phyloP scores from a whole-genome alignment of 2,329 filamentous ascomycete genomes.

The Ploettnerulaceae sp. region DNA sequence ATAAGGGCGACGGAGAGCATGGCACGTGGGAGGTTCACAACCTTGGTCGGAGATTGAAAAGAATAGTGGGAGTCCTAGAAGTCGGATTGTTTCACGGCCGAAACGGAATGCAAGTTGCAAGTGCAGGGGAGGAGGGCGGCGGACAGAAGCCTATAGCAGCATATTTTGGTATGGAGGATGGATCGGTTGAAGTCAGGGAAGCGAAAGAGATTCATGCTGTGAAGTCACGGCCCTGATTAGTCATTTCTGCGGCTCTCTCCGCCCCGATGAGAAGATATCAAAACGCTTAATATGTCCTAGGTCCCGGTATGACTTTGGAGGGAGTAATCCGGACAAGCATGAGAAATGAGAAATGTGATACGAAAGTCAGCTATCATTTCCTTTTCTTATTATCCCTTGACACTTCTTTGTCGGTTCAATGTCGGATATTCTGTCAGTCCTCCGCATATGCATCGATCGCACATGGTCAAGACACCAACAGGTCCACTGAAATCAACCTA shows the following conservation, averaged over 20 bases:
- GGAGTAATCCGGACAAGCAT: neutral
- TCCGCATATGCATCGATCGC: neutral
- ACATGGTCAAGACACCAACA: too few relatives aligned
- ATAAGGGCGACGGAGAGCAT: constrained; percentile 49
- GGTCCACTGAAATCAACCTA: too few relatives aligned
- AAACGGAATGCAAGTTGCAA: constrained; percentile 67
- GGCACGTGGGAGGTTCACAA: constrained; percentile 76
- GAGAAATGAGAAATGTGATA: constrained; percentile 1
- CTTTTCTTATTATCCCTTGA: neutral
- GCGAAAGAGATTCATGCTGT: constrained; percentile 33
- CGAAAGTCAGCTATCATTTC: neutral
- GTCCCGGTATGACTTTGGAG: neutral
- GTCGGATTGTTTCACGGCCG: constrained; percentile 84
- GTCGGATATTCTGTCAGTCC: too few relatives aligned
- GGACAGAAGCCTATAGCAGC: constrained; percentile 90
- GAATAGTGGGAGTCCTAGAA: constrained; percentile 81
- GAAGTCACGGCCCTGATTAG: constrained; percentile 25
- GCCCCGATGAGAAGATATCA: neutral
- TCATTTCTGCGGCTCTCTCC: neutral
- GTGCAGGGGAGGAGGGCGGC: constrained; percentile 54
- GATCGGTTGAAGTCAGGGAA: constrained; percentile 54
- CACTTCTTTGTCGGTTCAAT: neutral
- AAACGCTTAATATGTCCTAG: neutral
- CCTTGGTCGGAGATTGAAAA: constrained; percentile 70
- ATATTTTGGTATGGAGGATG: constrained; percentile 89